Percentiles rank a stretch among this genome's conserved stretches.
phyloP scores from a whole-genome alignment of 148 eudicot species.

The Vaccinium macrocarpon region DNA sequence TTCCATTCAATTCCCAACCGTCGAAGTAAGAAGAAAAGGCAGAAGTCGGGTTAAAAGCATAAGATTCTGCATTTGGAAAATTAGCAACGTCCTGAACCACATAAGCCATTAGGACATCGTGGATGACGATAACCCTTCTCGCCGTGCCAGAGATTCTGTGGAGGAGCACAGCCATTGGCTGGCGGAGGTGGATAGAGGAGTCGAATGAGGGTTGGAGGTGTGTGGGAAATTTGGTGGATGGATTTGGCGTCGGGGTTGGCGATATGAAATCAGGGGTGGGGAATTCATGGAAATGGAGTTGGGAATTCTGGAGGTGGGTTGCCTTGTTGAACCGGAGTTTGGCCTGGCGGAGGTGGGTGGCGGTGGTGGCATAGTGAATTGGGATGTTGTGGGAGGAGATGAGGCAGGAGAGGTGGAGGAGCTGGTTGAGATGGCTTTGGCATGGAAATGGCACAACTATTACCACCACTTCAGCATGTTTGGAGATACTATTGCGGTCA shows the following conservation, averaged over 20 bases:
- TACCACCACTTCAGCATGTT: constrained; percentile 19
- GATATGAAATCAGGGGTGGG: neutral
- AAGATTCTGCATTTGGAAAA: neutral
- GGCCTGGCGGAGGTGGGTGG: constrained; percentile 36
- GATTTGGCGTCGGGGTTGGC: neutral
- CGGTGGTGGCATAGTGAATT: constrained; percentile 20
- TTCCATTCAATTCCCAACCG: neutral
- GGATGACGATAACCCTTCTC: constrained; percentile 7
- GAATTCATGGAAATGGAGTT: constrained; percentile 14
- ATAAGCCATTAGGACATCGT: constrained; percentile 10
- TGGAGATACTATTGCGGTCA: neutral
- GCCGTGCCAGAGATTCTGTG: neutral
- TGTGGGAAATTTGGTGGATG: neutral
- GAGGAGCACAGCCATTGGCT: neutral
- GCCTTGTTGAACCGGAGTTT: constrained; percentile 17
- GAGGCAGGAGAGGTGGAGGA: too few species aligned
- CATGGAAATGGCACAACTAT: constrained; percentile 34
- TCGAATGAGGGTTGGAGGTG: constrained; percentile 13
- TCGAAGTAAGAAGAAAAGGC: too few species aligned
- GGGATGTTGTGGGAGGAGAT: constrained; percentile 24
- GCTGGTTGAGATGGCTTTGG: too few species aligned
- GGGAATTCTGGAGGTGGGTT: constrained; percentile 4
- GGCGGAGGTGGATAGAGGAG: neutral
- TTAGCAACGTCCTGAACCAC: constrained; percentile 20
- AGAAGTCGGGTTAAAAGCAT: too few species aligned